phyloP scores from a whole-genome alignment of 2,329 filamentous ascomycete genomes.

The Colletotrichum aenigma region DNA sequence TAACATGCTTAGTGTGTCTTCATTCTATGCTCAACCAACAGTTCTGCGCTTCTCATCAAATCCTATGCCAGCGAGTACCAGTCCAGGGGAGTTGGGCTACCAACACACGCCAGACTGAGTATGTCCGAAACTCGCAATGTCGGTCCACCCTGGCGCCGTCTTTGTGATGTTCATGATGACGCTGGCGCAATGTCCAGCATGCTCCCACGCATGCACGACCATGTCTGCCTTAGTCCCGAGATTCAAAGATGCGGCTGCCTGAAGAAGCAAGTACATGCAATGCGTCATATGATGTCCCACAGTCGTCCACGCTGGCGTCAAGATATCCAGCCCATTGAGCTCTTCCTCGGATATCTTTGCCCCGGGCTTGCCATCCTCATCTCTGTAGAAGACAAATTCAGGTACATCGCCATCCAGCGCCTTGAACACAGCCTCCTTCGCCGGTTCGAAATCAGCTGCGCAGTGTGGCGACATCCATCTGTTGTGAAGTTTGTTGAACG shows the following conservation, averaged over 20 bases:
- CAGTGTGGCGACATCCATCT: not conserved
- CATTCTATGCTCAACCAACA: not conserved
- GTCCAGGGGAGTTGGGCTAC: not conserved
- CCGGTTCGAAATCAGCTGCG: not conserved
- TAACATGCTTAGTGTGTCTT: not conserved
- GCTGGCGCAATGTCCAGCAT: not conserved
- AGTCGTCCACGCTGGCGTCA: slow-evolving; percentile 1
- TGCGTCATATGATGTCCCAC: not conserved
- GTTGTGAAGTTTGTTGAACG: slow-evolving; percentile 6
- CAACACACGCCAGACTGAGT: not conserved
- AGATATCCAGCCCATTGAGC: not conserved
- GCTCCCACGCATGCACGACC: not conserved
- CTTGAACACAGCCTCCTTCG: not conserved
- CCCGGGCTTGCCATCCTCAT: not conserved
- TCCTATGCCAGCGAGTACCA: not conserved
- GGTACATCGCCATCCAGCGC: not conserved
- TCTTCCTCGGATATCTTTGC: not conserved
- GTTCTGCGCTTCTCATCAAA: not conserved
- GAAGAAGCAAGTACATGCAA: slow-evolving; percentile 2
- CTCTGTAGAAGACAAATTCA: not conserved
- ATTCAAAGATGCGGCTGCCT: not conserved
- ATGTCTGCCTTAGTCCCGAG: slow-evolving; percentile 1
- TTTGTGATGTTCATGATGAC: not conserved
- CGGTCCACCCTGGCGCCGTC: not conserved
- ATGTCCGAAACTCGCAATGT: not conserved